Percentiles rank a stretch among this genome's conserved stretches.
phyloP scores from a whole-genome alignment of 805 yeast genomes.

The Starmerella gropengiesseri region DNA sequence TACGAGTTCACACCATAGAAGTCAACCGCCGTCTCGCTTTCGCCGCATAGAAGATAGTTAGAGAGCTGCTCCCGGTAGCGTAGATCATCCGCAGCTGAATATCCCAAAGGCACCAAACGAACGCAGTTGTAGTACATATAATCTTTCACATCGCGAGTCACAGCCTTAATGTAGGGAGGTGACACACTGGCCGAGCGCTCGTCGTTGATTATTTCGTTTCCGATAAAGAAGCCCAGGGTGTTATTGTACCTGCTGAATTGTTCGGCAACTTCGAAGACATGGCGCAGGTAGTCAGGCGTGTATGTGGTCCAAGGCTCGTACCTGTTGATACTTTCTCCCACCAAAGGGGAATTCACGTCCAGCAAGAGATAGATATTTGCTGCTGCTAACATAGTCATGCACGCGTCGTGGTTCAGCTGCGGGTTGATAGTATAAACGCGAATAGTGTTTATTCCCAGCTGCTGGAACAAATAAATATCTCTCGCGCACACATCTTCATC shows the following conservation, averaged over 20 bases:
- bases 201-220: constrained; percentile 84
- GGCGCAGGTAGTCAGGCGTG: constrained; percentile 55
- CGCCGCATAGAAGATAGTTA: constrained; percentile 66
- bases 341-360: constrained; percentile 82
- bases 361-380: constrained; percentile 87
- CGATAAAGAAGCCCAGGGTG: constrained; percentile 84
- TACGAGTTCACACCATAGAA: constrained; percentile 73
- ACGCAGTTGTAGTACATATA: constrained; percentile 50
- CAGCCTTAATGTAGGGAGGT: constrained; percentile 66
- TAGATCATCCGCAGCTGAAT: constrained; percentile 92
- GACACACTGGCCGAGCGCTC: constrained; percentile 48
- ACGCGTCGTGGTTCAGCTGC: constrained; percentile 66
- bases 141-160: constrained; percentile 68
- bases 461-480: constrained; percentile 70
- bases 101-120: constrained; percentile 77
- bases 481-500: constrained; percentile 64
- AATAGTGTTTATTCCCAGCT: constrained; percentile 74
- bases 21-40: constrained; percentile 45
- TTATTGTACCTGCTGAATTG: constrained; percentile 78
- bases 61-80: constrained; percentile 65
- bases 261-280: constrained; percentile 66
- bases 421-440: constrained; percentile 84
- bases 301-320: constrained; percentile 92
- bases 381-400: constrained; percentile 82
- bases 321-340: constrained; percentile 68